Conservation (phyloP, 2,329 filamentous ascomycete genomes). For the Bipolaris sorokiniana region DNA sequence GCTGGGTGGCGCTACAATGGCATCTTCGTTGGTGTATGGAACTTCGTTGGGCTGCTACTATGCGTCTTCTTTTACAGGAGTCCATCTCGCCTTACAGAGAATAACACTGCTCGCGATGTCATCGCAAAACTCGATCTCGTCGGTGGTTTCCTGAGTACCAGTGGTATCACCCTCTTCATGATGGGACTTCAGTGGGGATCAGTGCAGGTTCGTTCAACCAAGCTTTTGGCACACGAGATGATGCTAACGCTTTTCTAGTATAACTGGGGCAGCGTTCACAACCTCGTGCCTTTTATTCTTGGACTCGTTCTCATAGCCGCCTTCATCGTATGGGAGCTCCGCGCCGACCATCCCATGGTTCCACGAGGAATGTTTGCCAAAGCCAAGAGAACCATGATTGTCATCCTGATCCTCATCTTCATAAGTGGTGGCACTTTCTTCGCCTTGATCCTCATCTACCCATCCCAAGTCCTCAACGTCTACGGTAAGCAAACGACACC, state of each 20-base stretch:
- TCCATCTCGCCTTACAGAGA: conserved; percentile 46
- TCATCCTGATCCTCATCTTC: conserved; percentile 45
- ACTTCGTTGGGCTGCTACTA: conserved; percentile 59
- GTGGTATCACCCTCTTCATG: conserved; percentile 44
- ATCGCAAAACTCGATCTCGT: conserved; percentile 42
- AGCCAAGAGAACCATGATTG: conserved; percentile 38
- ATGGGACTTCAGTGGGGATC: conserved; percentile 49
- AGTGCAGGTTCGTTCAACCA: conserved; percentile 36
- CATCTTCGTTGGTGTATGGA: conserved; percentile 60
- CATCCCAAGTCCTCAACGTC: conserved; percentile 43
- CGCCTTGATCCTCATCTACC: conserved; percentile 45
- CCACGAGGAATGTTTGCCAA: conserved; percentile 45
- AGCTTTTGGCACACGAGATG: not conserved
- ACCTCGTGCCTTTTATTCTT: conserved; percentile 61
- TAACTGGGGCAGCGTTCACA: conserved; percentile 61
- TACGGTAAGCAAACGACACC: conserved; percentile 30
- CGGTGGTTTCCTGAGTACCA: conserved; percentile 39
- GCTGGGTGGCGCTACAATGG: conserved; percentile 63
- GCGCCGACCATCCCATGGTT: conserved; percentile 54
- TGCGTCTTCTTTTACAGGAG: conserved; percentile 55
- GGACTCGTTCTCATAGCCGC: conserved; percentile 56
- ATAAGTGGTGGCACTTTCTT: conserved; percentile 46
- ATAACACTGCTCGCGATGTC: conserved; percentile 45
- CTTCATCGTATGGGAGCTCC: conserved; percentile 59
- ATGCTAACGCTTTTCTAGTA: conserved; percentile 59